Conservation (phyloP, 331 rosid species). For the Telfairia occidentalis region DNA sequence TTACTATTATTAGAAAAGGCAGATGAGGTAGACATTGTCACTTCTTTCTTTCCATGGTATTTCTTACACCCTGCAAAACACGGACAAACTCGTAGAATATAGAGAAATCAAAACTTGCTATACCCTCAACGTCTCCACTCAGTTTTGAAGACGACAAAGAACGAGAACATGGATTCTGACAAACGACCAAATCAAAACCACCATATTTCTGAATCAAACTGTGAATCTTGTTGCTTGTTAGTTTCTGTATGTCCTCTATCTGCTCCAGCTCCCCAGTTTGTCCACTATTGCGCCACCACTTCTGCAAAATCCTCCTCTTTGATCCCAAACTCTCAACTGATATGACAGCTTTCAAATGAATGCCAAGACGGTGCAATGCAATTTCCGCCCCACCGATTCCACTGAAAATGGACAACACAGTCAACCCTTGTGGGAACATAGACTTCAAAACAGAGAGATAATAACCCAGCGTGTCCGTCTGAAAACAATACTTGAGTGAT, state of each 20-base stretch:
- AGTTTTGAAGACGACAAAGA: slow-evolving; percentile 18
- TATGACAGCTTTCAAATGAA: slow-evolving; percentile 54
- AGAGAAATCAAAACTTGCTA: slow-evolving; percentile 47
- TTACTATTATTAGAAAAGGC: background rate
- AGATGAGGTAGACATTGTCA: slow-evolving; percentile 12
- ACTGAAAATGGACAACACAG: slow-evolving; percentile 56
- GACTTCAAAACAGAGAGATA: slow-evolving; percentile 62
- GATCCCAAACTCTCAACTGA: slow-evolving; percentile 54
- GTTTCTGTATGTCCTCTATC: slow-evolving; percentile 57
- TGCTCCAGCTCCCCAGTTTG: slow-evolving; percentile 66
- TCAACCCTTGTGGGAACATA: slow-evolving; percentile 59
- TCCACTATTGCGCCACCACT: slow-evolving; percentile 63
- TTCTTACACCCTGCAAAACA: slow-evolving; percentile 58
- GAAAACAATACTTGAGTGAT: slow-evolving; percentile 56
- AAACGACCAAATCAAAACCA: slow-evolving; percentile 54
- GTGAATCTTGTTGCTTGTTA: slow-evolving; percentile 47
- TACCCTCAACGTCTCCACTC: slow-evolving; percentile 12
- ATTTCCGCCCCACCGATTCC: slow-evolving; percentile 86
- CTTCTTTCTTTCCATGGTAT: slow-evolving; percentile 32
- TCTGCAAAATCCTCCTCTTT: slow-evolving; percentile 59
- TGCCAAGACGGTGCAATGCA: slow-evolving; percentile 60
- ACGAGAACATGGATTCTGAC: slow-evolving; percentile 51
- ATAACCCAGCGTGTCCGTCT: slow-evolving; percentile 70
- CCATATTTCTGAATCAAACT: slow-evolving; percentile 39
- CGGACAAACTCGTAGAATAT: slow-evolving; percentile 70